A percentile compares a stretch with the other conserved stretches of the same genome.
Evolutionary conservation across 2,329 filamentous ascomycete genomes (phyloP).

Genomic region (Tympanopsis confertula): DNA sequence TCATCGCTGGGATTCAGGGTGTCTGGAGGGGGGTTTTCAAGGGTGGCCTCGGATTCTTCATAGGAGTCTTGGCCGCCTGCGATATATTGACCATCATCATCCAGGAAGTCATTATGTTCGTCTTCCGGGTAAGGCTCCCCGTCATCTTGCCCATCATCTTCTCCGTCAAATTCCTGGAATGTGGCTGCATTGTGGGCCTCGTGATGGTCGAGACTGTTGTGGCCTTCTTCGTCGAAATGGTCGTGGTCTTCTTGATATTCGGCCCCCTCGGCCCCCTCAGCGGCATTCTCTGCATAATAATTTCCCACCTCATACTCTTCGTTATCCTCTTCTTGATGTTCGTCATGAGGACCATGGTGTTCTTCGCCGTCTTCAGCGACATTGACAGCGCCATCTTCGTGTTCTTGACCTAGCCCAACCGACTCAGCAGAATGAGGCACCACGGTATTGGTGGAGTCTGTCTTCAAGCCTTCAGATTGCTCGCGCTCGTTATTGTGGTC

Average conservation of each 20-base stretch:
- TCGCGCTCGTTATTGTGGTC: too few species aligned
- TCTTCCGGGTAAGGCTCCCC: too few species aligned
- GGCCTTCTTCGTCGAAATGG: not conserved
- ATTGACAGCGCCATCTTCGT: not conserved
- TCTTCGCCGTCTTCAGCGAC: not conserved
- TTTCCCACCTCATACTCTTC: not conserved
- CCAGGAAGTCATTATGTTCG: too few species aligned
- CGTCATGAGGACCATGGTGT: not conserved
- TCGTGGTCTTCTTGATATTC: not conserved
- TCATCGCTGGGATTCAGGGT: too few species aligned
- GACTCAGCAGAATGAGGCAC: not conserved
- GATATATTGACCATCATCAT: too few species aligned
- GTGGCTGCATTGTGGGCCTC: too few species aligned
- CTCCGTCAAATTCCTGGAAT: too few species aligned
- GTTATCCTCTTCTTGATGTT: not conserved
- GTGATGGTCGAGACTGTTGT: not conserved
- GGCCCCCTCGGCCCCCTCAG: not conserved
- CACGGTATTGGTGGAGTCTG: not conserved
- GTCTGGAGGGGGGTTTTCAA: too few species aligned
- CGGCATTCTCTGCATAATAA: too few species aligned
- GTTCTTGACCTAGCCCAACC: not conserved
- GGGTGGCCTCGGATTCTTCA: too few species aligned
- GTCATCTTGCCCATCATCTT: too few species aligned
- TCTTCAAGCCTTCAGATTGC: not conserved
- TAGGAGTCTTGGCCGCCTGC: too few species aligned